A percentile compares a stretch with the other conserved stretches of the same genome.
phyloP scores from a whole-genome alignment of 352 stramenopile genomes.

The Peronospora farinosa region DNA sequence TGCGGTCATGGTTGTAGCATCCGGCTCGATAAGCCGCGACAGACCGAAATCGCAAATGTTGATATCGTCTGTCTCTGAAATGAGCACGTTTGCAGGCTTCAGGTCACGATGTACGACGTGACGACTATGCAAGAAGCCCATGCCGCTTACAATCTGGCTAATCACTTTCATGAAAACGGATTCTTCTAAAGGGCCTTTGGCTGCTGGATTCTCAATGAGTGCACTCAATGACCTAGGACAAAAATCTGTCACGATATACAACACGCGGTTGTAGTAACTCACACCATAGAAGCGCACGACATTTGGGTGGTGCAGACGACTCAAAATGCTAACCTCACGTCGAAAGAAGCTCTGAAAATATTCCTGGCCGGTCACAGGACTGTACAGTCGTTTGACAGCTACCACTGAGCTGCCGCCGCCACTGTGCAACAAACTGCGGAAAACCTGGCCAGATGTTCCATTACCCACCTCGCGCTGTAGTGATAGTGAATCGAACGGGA shows the following conservation, averaged over 20 bases:
- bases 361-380: slow-evolving; percentile 77
- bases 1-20: slow-evolving; percentile 82
- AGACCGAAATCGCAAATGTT: slow-evolving; percentile 94
- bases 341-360: slow-evolving; percentile 89
- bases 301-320: slow-evolving; percentile 82
- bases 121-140: slow-evolving; percentile 87
- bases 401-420: slow-evolving; percentile 79
- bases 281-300: slow-evolving; percentile 88
- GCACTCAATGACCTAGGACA: slow-evolving; percentile 74
- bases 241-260: slow-evolving; percentile 90
- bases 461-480: slow-evolving; percentile 82
- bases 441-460: slow-evolving; percentile 86
- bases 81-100: slow-evolving; percentile 93
- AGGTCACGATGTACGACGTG: slow-evolving; percentile 85
- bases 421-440: slow-evolving; percentile 77
- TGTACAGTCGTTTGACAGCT: slow-evolving; percentile 85
- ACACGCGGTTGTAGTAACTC: slow-evolving; percentile 85
- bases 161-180: slow-evolving; percentile 83
- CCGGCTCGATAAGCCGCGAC: slow-evolving; percentile 75
- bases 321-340: slow-evolving; percentile 83
- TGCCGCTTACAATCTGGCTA: slow-evolving; percentile 84
- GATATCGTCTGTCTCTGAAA: slow-evolving; percentile 85
- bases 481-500: slow-evolving; percentile 84
- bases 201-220: slow-evolving; percentile 72
- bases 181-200: slow-evolving; percentile 62